Base-by-base conservation (phyloP, 2,329 filamentous ascomycete species). In the Mycosphaerelloides madeirae region DNA sequence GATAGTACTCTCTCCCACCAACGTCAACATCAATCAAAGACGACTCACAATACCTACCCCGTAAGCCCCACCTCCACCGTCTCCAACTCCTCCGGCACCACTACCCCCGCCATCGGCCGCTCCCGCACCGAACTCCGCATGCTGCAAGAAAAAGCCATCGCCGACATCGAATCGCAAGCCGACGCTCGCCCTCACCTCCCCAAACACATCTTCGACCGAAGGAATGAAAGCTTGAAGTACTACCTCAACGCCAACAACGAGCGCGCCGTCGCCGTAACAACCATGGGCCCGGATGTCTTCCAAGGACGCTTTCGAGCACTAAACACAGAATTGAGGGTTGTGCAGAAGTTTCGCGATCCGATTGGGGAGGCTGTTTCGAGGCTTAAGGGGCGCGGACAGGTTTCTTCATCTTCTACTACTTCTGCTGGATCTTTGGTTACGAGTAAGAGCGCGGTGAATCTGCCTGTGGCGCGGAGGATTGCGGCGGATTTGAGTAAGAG, bases 221-320 rank as follows among this genome's bases (percentile, higher is more conserved):
- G 61, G 5, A 64, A 64, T 50, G 60, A 63, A 38, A 54, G 52
- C 7, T 45, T 64, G 9, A 63, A 62, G 43, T 63, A 60, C 1
- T 60, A 59, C 44, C 51, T 61, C 38, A 31, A 42, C 29, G 37
- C 49, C 14, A 42, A 40, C 28, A 33, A 44, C 33, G 49, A 44
- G 12, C 33, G 43, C 9, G 31, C 28, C 33, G 41, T 22, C 20
- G 49, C 44, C 35, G 47, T 41, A 8, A n/a, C 55, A 22, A 50
- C 40, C 12, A 48, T 63, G 32, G 58, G 60, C 12, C 58, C 62
- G 7, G 61, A 62, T 38, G 57, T 61, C 16, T 64, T 64, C 48
- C 60, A 63, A 42, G 62, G 62, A 22, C 52, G 62, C 31, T 64
- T 64, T 50, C 55, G 59, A 38, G 62, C 60, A 22, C 54, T 63